phyloP scores from a whole-genome alignment of 441 rosid genomes.

The Melastoma candidum region DNA sequence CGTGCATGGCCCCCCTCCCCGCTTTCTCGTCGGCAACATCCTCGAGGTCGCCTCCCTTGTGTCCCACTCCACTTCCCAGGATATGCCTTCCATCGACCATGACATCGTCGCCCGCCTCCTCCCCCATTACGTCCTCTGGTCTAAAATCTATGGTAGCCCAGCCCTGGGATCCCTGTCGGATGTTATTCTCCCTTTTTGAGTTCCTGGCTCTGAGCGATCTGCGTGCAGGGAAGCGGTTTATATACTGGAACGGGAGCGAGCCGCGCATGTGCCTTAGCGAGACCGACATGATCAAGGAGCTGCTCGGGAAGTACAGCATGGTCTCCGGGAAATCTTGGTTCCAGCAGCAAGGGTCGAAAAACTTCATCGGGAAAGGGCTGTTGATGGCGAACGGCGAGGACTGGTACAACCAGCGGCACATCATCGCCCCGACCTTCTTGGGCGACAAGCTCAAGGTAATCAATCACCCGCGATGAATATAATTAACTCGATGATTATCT shows the following conservation, averaged over 20 bases:
- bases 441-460: slow-evolving; percentile 70
- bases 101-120: slow-evolving; percentile 67
- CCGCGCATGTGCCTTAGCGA: slow-evolving; percentile 79
- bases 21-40: slow-evolving; percentile 66
- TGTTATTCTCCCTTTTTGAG: background rate
- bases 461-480: background rate
- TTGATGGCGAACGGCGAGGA: slow-evolving; percentile 82
- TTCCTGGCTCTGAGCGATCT: background rate
- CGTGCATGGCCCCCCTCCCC: slow-evolving; percentile 74
- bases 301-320: slow-evolving; percentile 53
- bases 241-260: slow-evolving; percentile 81
- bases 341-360: slow-evolving; percentile 80
- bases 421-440: slow-evolving; percentile 74
- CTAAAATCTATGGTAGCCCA: slow-evolving; percentile 53
- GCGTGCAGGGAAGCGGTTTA: slow-evolving; percentile 65
- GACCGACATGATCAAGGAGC: slow-evolving; percentile 64
- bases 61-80: slow-evolving; percentile 47
- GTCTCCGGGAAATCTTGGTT: slow-evolving; percentile 83
- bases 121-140: slow-evolving; percentile 80
- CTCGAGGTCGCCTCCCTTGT: slow-evolving; percentile 44
- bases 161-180: background rate
- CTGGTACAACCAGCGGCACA: slow-evolving; percentile 85
- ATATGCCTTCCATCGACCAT: slow-evolving; percentile 52
- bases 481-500: background rate
- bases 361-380: slow-evolving; percentile 73